Conservation (phyloP, 495 filamentous ascomycete genomes). For the Penicillium bialowiezense region DNA sequence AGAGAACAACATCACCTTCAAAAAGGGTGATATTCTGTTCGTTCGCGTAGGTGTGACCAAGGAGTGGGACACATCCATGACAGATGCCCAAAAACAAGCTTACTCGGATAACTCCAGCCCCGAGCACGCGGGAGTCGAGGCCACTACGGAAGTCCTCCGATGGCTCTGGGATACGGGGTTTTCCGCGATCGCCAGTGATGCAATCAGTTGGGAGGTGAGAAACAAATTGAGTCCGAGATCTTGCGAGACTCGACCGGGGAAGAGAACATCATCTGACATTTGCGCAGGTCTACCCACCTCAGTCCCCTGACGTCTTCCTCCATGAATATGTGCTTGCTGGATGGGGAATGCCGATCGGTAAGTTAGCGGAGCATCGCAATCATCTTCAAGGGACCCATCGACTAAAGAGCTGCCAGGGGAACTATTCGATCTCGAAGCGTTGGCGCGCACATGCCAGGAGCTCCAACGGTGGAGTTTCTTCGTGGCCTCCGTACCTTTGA, state of each 20-base stretch:
- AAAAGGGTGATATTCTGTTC: constrained; percentile 53
- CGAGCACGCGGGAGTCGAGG: constrained; percentile 42
- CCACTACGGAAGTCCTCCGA: constrained; percentile 34
- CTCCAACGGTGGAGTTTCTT: constrained; percentile 53
- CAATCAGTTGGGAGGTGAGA: constrained; percentile 43
- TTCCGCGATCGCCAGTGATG: constrained; percentile 51
- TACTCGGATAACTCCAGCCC: constrained; percentile 25
- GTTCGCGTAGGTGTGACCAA: constrained; percentile 45
- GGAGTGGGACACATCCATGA: constrained; percentile 38
- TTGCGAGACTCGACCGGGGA: background rate
- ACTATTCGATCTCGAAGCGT: constrained; percentile 53
- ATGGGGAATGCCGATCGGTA: constrained; percentile 58
- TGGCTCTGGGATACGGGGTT: constrained; percentile 51
- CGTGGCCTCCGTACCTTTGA: constrained; percentile 50
- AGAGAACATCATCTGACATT: constrained; percentile 6
- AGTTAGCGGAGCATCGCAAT: constrained; percentile 1
- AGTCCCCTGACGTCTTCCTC: constrained; percentile 33
- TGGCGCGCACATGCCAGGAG: constrained; percentile 42
- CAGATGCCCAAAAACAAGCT: constrained; percentile 32
- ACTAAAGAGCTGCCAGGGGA: constrained; percentile 32
- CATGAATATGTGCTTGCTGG: constrained; percentile 54
- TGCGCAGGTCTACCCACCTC: constrained; percentile 30
- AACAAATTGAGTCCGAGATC: background rate
- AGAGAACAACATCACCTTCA: constrained; percentile 37
- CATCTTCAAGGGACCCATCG: background rate